These are phyloP conservation scores for Blastobotrys peoriensis DNA, from an alignment of 805 yeast species.

Conservation along the genomic window DNA sequence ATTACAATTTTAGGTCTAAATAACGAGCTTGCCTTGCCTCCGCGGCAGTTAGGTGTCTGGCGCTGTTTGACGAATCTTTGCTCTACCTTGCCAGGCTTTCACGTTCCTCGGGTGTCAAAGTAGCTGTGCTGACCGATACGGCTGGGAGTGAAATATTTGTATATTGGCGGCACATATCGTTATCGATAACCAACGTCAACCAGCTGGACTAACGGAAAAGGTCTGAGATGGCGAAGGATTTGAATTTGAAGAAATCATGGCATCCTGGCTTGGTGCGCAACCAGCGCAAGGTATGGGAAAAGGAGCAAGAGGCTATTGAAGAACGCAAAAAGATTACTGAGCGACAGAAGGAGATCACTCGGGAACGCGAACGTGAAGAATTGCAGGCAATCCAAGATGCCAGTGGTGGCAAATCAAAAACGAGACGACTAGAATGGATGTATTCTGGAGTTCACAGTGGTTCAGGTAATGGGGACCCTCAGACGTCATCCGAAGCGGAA, in stretches of 20 bases:
- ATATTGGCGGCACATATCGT: too few species aligned
- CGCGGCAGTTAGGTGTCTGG: too few species aligned
- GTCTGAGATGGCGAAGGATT: slow-evolving; percentile 55
- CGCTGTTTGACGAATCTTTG: too few species aligned
- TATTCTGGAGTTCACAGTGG: slow-evolving; percentile 47
- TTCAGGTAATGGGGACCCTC: slow-evolving; percentile 15
- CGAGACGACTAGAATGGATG: slow-evolving; percentile 77
- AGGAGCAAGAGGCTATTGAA: slow-evolving; percentile 69
- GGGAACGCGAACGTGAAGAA: slow-evolving; percentile 56
- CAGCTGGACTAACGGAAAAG: too few species aligned
- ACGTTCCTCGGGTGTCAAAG: too few species aligned
- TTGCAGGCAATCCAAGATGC: slow-evolving; percentile 42
- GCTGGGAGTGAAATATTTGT: too few species aligned
- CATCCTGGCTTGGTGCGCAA: slow-evolving; percentile 84
- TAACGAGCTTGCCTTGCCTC: too few species aligned
- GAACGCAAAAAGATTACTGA: slow-evolving; percentile 62
- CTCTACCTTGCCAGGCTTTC: too few species aligned
- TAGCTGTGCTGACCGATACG: too few species aligned
- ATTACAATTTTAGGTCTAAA: too few species aligned
- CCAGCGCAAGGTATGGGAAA: slow-evolving; percentile 77
- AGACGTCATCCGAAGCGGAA: slow-evolving; percentile 40
- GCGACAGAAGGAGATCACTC: slow-evolving; percentile 54
- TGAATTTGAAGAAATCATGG: slow-evolving; percentile 93
- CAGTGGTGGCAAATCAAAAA: slow-evolving; percentile 33
- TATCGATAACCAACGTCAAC: too few species aligned